Conservation (phyloP, 2,329 filamentous ascomycete species). For the Proliferodiscus dingleyae region DNA sequence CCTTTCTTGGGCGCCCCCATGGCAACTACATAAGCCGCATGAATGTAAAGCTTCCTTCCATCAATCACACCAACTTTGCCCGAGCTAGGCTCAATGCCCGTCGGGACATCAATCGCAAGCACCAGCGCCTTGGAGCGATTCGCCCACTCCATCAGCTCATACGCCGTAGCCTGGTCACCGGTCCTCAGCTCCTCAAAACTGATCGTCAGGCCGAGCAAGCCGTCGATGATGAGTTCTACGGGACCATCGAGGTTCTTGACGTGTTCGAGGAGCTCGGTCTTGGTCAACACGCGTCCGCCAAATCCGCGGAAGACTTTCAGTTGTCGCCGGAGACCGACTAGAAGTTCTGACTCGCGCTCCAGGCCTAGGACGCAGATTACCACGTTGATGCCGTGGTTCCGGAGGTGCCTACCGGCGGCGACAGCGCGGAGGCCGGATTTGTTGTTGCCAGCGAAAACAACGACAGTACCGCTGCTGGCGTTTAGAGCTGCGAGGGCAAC, state of each 20-base stretch:
- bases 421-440: conserved; percentile 81
- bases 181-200: conserved; percentile 84
- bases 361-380: conserved; percentile 80
- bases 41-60: conserved; percentile 72
- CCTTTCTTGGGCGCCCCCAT: conserved; percentile 85
- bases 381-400: conserved; percentile 75
- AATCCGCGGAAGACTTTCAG: conserved; percentile 79
- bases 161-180: conserved; percentile 76
- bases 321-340: conserved; percentile 77
- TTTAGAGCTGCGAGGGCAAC: conserved; percentile 65
- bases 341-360: conserved; percentile 74
- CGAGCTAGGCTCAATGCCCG: conserved; percentile 75
- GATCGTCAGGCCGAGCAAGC: conserved; percentile 78
- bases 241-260: conserved; percentile 55
- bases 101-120: conserved; percentile 85
- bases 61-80: conserved; percentile 65
- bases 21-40: conserved; percentile 76
- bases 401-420: conserved; percentile 79
- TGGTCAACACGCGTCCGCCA: conserved; percentile 65
- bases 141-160: conserved; percentile 89
- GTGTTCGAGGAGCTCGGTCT: conserved; percentile 57
- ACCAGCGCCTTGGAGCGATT: conserved; percentile 82
- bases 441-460: conserved; percentile 93
- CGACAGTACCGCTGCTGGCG: conserved; percentile 38
- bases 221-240: conserved; percentile 81